Evolutionary conservation across 306 rosid genomes (phyloP), one percentile per base, ranked within the genome.

Genomic region (Lupinus albus): DNA sequence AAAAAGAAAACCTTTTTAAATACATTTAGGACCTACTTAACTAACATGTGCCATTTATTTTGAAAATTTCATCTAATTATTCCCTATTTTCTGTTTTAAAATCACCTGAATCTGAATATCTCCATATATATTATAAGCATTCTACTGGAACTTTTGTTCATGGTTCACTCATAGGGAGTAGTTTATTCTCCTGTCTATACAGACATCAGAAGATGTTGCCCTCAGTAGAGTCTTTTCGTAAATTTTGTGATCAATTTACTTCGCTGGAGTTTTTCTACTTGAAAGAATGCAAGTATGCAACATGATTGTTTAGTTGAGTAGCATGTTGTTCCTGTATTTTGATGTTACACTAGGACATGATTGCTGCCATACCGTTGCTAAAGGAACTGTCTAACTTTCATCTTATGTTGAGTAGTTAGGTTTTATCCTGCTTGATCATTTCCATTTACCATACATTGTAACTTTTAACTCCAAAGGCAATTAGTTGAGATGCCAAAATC

Each of bases 1-100:
- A 79, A 87, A 72, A 72, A 80, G 72, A 70, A 64, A 87, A 73
- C 74, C 53, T 69, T 72, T 74, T 74, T 53, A 73, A 46, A 74
- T 81, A 36, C 60, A 25, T 32, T 61, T 45, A 41, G 70, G 71
- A 82, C 76, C 50, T 55, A 59, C 35, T 70, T 55, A 55, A 67
- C 42, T 36, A 76, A 63, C 17, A 41, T 63, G 56, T 55, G 30
- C 35, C 41, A 33, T 59, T 49, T 38, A 5, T 35, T 50, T 25
- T 25, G 30, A 25, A 25, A 17, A 47, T 17, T 16, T 71, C 17
- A 12, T 41, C 25, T 32, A 4, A 13, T 39, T 51, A 56, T 52
- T 73, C 7, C 0, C 18, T 62, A 25, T 25, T 1, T 61, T 50
- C 60, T 42, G 46, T 45, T 35, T 51, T 59, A 55, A 55, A 38